phyloP scores from a whole-genome alignment of 768 basidiomycete genomes.

The Tricholoma flavovirens region DNA sequence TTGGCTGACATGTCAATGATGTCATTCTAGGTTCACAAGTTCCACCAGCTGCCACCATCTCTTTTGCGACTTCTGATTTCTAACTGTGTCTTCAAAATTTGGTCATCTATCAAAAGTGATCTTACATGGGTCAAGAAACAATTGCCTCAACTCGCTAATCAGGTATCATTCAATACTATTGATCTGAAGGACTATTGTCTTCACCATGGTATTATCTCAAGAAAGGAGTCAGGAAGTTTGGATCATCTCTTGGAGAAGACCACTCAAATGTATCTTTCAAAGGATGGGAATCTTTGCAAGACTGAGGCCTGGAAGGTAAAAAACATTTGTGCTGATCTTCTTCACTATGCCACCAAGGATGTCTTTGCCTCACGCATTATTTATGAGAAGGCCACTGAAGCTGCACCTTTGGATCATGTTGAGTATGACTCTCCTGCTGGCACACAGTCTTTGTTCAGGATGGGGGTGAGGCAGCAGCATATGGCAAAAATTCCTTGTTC shows the following conservation, averaged over 20 bases:
- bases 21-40: slow-evolving; percentile 2
- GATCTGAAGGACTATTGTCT: slow-evolving; percentile 8
- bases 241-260: slow-evolving; percentile 2
- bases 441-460: slow-evolving; percentile 14
- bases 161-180: slow-evolving; percentile 2
- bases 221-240: not conserved
- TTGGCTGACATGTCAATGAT: not conserved
- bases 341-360: slow-evolving; percentile 2
- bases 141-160: not conserved
- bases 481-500: slow-evolving; percentile 3
- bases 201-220: not conserved
- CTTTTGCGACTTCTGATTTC: not conserved
- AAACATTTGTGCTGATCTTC: slow-evolving; percentile 1
- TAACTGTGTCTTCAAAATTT: slow-evolving; percentile 6
- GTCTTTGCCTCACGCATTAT: not conserved
- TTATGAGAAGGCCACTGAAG: not conserved
- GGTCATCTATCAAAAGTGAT: slow-evolving; percentile 1
- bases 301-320: slow-evolving; percentile 16
- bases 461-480: slow-evolving; percentile 10
- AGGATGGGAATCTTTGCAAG: slow-evolving; percentile 4
- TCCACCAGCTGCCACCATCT: not conserved
- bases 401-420: not conserved
- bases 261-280: slow-evolving; percentile 3
- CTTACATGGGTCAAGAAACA: slow-evolving; percentile 2
- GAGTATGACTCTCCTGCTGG: slow-evolving; percentile 6